Base-by-base conservation (phyloP, 371 early-diverging fungal species). In the Fennellomyces sp. region DNA sequence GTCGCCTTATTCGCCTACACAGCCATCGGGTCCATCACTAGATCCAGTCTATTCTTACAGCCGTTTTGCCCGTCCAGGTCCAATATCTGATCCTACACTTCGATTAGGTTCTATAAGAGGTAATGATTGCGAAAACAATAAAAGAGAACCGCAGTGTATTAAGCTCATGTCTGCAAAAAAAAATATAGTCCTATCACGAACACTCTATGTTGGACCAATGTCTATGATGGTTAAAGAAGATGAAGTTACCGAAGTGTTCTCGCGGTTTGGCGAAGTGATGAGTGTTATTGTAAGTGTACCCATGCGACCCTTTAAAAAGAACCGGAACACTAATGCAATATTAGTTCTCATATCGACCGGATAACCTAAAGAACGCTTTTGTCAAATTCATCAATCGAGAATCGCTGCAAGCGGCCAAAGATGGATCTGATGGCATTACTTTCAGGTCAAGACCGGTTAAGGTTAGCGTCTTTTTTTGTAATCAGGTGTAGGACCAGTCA, bases 171-270 rank as follows among this genome's bases (percentile, higher is more conserved):
- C n/a, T n/a, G n/a, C n/a, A n/a, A n/a, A n/a, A n/a, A n/a, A n/a
- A n/a, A n/a, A n/a, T 23, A 7, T 69, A 75, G 79, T 78, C 0
- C 56, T 78, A 13, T 75, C 75, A 13, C 66, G 79, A 36, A 71
- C 79, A 0, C 51, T 78, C n/a, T 78, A 72, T 58, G 73, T 75
- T 10, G 79, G 79, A 1, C 75, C 79, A 13, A 63, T 78, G 25
- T 73, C 73, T n/a, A 64, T 65, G 12, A 60, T 64, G 28, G 67
- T 66, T 30, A 67, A 68, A 10, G 65, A 68, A 41, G 58, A 69
- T n/a, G 75, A 75, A 48, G 66, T 78, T 1, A 56, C 56, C 10
- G 42, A 64, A 1, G 42, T 69, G 10, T 78, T 78, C 56, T 42
- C 58, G 1, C 60, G 52, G 42, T 75, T 70, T 51, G 79, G 79